Evolutionary conservation across 2,329 filamentous ascomycete genomes (phyloP), one percentile per base, ranked within the genome.

Genomic region (Zymoseptoria pseudotritici): DNA sequence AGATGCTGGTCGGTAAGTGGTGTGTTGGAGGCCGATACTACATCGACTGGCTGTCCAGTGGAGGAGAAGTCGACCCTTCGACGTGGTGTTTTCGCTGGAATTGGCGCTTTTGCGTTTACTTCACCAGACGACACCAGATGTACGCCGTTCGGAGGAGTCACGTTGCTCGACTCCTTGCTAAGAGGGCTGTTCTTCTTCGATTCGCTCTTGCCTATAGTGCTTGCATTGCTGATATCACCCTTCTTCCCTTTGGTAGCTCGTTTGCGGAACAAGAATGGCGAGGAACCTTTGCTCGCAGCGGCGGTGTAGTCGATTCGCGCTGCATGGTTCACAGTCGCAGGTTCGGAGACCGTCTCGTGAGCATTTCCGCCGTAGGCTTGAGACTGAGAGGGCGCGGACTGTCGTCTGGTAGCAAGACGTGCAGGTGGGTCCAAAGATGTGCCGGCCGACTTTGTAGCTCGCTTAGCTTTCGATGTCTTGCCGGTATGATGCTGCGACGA

Each of bases 231-330:
- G 13, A 57, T 51, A 10, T 59, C 49, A 19, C 36, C 36, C 31
- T 60, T 58, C 20, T 59, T 51, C 26, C 24, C 55, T 31, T 60
- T 64, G n/a, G 61, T 57, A 10, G 20, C 54, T 22, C 66, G 63
- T 57, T 69, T 70, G 36, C 68, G 66, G 55, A 67, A 71, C 55
- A 68, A 51, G 46, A 71, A 70, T 5, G 70, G 70, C 29, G 69
- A 69, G 3, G 55, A 61, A 42, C 58, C 60, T 9, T 62, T 63
- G 36, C 50, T 54, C 24, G 54, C 29, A 17, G 61, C 57, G 4
- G 56, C 50, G 26, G 46, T 63, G 24, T 65, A 63, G 22, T 63
- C 58, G 24, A 54, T 10, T 46, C 36, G 36, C 13, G 36, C 36
- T 6, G 36, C 11, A 7, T 46, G 36, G 7, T 46, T 4, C 2